phyloP scores from a whole-genome alignment of 352 stramenopile species.

The Globisporangium mamillatum region DNA sequence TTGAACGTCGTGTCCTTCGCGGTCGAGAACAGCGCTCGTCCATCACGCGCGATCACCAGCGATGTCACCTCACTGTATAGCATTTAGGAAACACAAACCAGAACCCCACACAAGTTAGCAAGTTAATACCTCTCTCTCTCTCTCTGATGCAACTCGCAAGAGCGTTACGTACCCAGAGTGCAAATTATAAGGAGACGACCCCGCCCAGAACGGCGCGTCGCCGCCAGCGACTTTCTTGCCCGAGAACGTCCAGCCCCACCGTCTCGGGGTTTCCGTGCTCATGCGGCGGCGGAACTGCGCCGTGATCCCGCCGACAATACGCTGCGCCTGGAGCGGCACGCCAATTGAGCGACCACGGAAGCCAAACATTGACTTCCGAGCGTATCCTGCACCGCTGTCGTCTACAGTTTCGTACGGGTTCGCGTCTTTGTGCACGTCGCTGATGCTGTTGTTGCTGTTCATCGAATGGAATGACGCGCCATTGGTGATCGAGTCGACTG shows the following conservation, averaged over 20 bases:
- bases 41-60: conserved; percentile 55
- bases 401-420: conserved; percentile 29
- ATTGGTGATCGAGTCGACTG: conserved; percentile 3
- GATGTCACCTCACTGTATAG: conserved; percentile 65
- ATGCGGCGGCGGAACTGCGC: conserved; percentile 75
- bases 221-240: conserved; percentile 24
- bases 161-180: conserved; percentile 51
- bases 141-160: background rate
- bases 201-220: conserved; percentile 56
- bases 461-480: conserved; percentile 6
- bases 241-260: conserved; percentile 76
- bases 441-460: conserved; percentile 9
- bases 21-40: conserved; percentile 65
- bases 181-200: conserved; percentile 62
- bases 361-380: conserved; percentile 63
- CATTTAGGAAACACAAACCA: background rate
- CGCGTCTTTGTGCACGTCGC: background rate
- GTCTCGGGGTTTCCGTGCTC: conserved; percentile 54
- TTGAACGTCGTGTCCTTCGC: conserved; percentile 79
- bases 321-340: conserved; percentile 71
- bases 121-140: background rate
- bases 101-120: background rate
- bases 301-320: conserved; percentile 70
- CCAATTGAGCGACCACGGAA: conserved; percentile 62
- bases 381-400: conserved; percentile 28